Evolutionary conservation across 331 rosid species (phyloP).

Genomic region (Prunus yedoensis): DNA sequence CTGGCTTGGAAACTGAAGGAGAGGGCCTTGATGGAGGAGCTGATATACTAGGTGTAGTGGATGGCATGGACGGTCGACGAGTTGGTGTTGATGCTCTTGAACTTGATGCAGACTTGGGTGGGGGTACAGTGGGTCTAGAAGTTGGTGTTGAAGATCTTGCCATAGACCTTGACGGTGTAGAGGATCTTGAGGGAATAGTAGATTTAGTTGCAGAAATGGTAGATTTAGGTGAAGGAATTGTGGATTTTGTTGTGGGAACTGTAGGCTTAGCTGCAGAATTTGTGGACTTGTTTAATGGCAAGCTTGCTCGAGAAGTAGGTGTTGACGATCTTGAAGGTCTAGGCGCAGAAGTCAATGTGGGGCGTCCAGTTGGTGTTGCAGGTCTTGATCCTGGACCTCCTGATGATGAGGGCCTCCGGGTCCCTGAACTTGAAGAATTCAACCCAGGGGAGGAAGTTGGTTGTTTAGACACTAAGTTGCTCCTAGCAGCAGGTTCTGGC

Average conservation of each 20-base stretch:
- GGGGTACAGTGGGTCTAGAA: constrained; percentile 67
- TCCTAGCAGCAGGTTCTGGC: constrained; percentile 61
- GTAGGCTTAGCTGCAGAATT: constrained; percentile 43
- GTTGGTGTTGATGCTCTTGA: constrained; percentile 90
- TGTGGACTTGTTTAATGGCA: constrained; percentile 53
- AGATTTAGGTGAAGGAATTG: constrained; percentile 41
- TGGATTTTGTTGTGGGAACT: constrained; percentile 45
- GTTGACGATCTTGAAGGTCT: constrained; percentile 84
- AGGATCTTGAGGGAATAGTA: constrained; percentile 49
- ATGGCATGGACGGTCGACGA: constrained; percentile 72
- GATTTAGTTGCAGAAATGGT: constrained; percentile 16
- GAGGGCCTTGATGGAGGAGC: constrained; percentile 51
- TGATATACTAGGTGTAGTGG: constrained; percentile 54
- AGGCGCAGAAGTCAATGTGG: constrained; percentile 54
- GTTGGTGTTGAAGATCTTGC: constrained; percentile 87
- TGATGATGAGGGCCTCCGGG: constrained; percentile 75
- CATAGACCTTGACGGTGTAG: constrained; percentile 71
- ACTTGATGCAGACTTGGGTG: constrained; percentile 66
- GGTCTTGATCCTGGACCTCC: constrained; percentile 86
- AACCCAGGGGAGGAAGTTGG: constrained; percentile 68
- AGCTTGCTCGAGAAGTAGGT: constrained; percentile 74
- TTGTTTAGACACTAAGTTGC: constrained; percentile 63
- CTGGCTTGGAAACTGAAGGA: constrained; percentile 56
- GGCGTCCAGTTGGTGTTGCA: constrained; percentile 81
- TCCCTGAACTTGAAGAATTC: constrained; percentile 66